These are phyloP conservation scores for Ilyonectria robusta DNA, from an alignment of 2,329 filamentous ascomycete genomes.

Conservation along the genomic window DNA sequence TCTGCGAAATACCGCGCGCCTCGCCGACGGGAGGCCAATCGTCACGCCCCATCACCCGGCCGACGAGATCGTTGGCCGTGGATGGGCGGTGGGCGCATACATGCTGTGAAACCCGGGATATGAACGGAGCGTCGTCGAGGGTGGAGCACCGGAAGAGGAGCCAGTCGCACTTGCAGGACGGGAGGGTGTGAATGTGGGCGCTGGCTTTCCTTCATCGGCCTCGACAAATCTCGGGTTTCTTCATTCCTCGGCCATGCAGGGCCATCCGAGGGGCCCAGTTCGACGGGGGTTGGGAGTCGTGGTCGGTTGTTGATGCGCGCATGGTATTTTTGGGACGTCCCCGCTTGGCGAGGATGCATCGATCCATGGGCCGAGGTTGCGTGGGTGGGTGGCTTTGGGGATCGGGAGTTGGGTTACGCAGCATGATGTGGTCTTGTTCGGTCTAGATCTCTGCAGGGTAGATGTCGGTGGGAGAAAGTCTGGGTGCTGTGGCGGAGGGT, in stretches of 20 bases:
- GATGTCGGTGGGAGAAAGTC: neutral
- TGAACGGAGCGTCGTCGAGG: conserved; percentile 7
- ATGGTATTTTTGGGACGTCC: neutral
- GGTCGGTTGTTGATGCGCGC: neutral
- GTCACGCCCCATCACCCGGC: neutral
- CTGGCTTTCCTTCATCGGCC: neutral
- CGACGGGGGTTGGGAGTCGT: neutral
- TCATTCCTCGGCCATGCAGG: neutral
- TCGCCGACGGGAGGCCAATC: neutral
- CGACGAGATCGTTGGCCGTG: neutral
- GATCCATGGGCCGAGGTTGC: neutral
- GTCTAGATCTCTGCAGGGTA: neutral
- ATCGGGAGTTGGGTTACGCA: conserved; percentile 8
- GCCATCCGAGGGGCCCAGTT: neutral
- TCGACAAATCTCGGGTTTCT: conserved; percentile 1
- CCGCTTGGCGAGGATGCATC: conserved; percentile 16
- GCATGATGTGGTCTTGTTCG: conserved; percentile 1
- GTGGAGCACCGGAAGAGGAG: neutral
- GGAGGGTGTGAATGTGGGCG: neutral
- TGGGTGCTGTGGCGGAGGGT: neutral
- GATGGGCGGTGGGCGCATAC: neutral
- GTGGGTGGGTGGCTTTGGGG: conserved; percentile 9
- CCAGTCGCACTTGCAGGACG: neutral
- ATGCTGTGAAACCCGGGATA: conserved; percentile 6
- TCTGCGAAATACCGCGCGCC: neutral